These are phyloP conservation scores for Bipolaris sorokiniana DNA, from an alignment of 2,329 filamentous ascomycete species.

Conservation along the genomic window DNA sequence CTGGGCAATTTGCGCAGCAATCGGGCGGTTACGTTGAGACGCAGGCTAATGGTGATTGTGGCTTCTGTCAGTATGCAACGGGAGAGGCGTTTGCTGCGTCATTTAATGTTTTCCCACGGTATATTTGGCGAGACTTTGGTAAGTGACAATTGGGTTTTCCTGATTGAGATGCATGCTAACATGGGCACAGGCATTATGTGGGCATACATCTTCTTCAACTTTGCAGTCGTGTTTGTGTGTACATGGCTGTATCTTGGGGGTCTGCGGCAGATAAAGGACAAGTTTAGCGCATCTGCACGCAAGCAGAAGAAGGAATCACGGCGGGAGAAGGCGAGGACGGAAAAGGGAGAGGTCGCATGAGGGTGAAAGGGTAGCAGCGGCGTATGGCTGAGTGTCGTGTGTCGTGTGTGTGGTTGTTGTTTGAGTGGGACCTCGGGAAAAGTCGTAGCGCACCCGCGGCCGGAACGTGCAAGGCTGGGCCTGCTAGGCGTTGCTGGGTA, in stretches of 20 bases:
- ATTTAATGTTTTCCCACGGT: slow-evolving; percentile 65
- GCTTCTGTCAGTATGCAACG: slow-evolving; percentile 67
- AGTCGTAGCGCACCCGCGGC: slow-evolving; percentile 39
- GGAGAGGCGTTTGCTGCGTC: slow-evolving; percentile 64
- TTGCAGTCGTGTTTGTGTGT: slow-evolving; percentile 58
- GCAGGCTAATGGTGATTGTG: slow-evolving; percentile 63
- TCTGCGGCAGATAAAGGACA: slow-evolving; percentile 42
- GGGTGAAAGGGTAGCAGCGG: slow-evolving; percentile 20
- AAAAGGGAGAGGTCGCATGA: slow-evolving; percentile 25
- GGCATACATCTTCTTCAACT: slow-evolving; percentile 70
- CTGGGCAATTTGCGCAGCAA: slow-evolving; percentile 58
- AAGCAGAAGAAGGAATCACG: slow-evolving; percentile 43
- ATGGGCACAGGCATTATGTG: slow-evolving; percentile 33
- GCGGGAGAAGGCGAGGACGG: slow-evolving; percentile 20
- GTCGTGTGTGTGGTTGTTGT: slow-evolving; percentile 9
- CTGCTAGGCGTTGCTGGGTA: slow-evolving; percentile 10
- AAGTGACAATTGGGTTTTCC: slow-evolving; percentile 52
- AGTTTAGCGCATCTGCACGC: slow-evolving; percentile 43
- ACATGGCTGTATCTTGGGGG: slow-evolving; percentile 62
- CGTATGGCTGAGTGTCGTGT: slow-evolving; percentile 3
- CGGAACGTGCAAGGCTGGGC: slow-evolving; percentile 21
- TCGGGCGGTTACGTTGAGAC: slow-evolving; percentile 67
- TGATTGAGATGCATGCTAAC: slow-evolving; percentile 11
- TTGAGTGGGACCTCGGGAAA: slow-evolving; percentile 26
- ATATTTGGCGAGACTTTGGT: slow-evolving; percentile 71